Percentiles rank a stretch among this genome's conserved stretches.
phyloP scores from a whole-genome alignment of 306 rosid genomes.

The Geum urbanum region DNA sequence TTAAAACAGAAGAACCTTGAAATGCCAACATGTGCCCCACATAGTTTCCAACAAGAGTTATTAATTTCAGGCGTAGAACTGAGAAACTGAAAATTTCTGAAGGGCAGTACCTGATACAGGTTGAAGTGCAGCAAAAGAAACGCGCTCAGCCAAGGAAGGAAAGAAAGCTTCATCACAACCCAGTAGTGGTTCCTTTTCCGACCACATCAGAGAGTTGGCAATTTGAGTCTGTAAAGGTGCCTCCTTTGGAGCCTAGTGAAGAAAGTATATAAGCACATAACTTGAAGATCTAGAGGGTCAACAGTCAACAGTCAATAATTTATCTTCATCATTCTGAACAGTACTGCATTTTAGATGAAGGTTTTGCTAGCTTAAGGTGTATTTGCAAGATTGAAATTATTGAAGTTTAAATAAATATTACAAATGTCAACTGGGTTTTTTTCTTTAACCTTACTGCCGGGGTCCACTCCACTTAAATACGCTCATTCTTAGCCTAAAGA shows the following conservation, averaged over 20 bases:
- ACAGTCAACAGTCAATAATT: no score
- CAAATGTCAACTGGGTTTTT: no score
- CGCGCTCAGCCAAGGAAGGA: constrained; percentile 39
- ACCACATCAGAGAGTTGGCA: constrained; percentile 40
- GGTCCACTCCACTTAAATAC: neutral
- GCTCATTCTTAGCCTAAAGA: neutral
- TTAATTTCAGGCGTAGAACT: neutral
- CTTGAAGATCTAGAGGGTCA: neutral
- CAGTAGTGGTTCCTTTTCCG: constrained; percentile 30
- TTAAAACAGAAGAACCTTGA: neutral
- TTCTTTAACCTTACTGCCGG: neutral
- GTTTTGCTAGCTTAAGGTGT: neutral
- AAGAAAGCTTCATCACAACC: constrained; percentile 40
- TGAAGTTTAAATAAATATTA: no score
- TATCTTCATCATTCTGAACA: neutral
- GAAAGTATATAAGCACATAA: neutral
- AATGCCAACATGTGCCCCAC: neutral
- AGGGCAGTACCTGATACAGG: constrained; percentile 39
- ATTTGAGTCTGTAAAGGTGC: constrained; percentile 41
- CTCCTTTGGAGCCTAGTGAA: constrained; percentile 42
- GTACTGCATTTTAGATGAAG: neutral
- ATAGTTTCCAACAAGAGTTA: neutral
- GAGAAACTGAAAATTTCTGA: neutral
- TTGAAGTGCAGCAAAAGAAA: constrained; percentile 48
- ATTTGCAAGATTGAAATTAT: neutral